phyloP scores from a whole-genome alignment of 2,329 filamentous ascomycete species.

The Colletotrichum brevisporum region DNA sequence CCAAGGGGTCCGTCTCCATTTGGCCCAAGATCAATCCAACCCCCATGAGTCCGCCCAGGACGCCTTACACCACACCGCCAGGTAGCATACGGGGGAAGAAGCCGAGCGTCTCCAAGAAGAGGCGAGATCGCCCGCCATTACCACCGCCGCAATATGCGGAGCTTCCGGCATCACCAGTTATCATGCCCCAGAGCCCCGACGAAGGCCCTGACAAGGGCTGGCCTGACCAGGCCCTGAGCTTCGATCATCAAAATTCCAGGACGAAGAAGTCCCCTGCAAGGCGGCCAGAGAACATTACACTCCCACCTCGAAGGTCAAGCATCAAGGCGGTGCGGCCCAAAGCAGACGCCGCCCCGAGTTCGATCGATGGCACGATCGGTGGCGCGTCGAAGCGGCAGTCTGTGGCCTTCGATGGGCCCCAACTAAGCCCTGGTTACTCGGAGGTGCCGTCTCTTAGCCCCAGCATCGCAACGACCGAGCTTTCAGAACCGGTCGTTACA shows the following conservation, averaged over 20 bases:
- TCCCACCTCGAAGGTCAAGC: constrained; percentile 20
- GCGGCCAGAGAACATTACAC: constrained; percentile 32
- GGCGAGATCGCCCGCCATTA: constrained; percentile 13
- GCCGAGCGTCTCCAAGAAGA: constrained; percentile 19
- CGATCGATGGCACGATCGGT: constrained; percentile 33
- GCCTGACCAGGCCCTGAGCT: neutral
- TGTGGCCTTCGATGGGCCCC: constrained; percentile 17
- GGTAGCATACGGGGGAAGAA: constrained; percentile 25
- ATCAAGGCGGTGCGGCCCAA: constrained; percentile 10
- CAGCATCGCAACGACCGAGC: constrained; percentile 50
- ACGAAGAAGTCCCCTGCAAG: constrained; percentile 1
- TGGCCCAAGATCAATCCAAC: constrained; percentile 38
- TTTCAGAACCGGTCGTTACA: constrained; percentile 49
- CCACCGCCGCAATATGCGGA: constrained; percentile 34
- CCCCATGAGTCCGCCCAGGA: constrained; percentile 38
- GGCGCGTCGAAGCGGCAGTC: constrained; percentile 29
- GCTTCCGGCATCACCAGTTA: constrained; percentile 28
- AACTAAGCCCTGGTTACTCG: constrained; percentile 35
- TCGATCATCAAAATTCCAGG: constrained; percentile 3
- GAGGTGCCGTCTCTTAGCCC: constrained; percentile 48
- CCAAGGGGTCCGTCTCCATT: constrained; percentile 34
- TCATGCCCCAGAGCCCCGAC: constrained; percentile 22
- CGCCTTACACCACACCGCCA: constrained; percentile 37
- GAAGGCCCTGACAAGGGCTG: constrained; percentile 23
- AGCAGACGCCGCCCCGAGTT: constrained; percentile 1